Evolutionary conservation across 106 monocot species (phyloP).

Genomic region (Acorus gramineus): DNA sequence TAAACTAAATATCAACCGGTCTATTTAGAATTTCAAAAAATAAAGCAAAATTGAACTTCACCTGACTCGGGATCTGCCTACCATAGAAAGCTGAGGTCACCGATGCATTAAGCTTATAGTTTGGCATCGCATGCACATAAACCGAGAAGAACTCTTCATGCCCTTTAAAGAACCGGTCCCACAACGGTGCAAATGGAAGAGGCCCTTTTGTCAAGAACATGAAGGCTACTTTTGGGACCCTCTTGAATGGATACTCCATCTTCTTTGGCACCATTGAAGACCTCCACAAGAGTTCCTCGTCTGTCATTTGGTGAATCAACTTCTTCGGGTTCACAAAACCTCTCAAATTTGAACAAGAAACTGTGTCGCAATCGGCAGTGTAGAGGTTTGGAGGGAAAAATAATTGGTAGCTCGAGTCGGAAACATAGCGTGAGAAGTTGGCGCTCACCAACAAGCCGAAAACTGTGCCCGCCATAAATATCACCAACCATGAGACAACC

Average conservation of each 20-base stretch:
- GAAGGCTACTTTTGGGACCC: constrained; percentile 13
- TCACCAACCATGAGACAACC: constrained; percentile 25
- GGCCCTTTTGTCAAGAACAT: constrained; percentile 9
- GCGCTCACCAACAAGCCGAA: constrained; percentile 45
- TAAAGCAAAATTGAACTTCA: not conserved
- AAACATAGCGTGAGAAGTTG: constrained; percentile 41
- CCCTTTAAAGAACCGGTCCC: constrained; percentile 11
- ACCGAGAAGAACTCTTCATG: constrained; percentile 10
- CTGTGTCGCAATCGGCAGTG: constrained; percentile 3
- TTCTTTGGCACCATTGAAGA: constrained; percentile 3
- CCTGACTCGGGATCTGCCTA: constrained; percentile 18
- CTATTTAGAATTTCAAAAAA: too few relatives aligned
- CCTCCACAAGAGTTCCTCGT: constrained; percentile 13
- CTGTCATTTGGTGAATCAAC: constrained; percentile 2
- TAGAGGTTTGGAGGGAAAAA: constrained; percentile 36
- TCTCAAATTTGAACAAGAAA: constrained; percentile 1
- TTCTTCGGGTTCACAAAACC: not conserved
- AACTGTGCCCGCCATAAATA: constrained; percentile 58
- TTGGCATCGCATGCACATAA: constrained; percentile 8
- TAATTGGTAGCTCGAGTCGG: constrained; percentile 22
- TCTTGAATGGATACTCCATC: not conserved
- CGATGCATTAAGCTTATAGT: not conserved
- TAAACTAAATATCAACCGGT: too few relatives aligned
- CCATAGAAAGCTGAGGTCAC: constrained; percentile 10
- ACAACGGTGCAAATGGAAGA: constrained; percentile 9